These are phyloP conservation scores for Adansonia grandidieri DNA, from an alignment of 441 rosid species.

Conservation along the genomic window DNA sequence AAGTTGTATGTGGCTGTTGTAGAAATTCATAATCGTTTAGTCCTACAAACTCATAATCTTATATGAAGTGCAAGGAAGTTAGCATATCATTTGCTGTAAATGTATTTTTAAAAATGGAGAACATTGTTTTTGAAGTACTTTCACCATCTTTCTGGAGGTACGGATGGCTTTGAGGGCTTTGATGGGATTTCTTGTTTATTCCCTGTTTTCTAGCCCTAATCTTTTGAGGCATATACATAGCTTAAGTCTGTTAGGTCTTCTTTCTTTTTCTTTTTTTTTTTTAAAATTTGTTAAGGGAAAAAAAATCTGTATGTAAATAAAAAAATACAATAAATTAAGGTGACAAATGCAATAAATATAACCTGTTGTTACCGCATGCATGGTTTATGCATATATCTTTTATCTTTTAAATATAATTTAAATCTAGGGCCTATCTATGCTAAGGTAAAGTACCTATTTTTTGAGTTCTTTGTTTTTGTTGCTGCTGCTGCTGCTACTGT, in stretches of 20 bases:
- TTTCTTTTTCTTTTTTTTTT: background rate
- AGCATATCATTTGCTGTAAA: background rate
- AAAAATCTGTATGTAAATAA: background rate
- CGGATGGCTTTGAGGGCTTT: background rate
- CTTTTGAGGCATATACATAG: background rate
- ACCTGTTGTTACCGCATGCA: background rate
- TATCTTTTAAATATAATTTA: background rate
- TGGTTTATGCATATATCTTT: background rate
- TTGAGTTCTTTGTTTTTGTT: background rate
- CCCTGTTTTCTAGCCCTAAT: background rate
- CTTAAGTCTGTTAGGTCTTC: background rate
- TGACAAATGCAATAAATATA: background rate
- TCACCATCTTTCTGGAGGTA: background rate
- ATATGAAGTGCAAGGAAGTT: background rate
- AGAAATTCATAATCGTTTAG: background rate
- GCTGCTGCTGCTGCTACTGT: background rate
- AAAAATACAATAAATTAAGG: background rate
- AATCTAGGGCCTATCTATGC: background rate
- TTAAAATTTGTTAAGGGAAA: background rate
- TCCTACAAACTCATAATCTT: conserved; percentile 1
- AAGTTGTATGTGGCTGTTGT: background rate
- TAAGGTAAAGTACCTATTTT: background rate
- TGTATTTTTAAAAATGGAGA: conserved; percentile 5
- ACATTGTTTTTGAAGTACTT: background rate
- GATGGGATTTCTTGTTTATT: background rate